Percentiles rank a stretch among this genome's conserved stretches.
Evolutionary conservation across 768 basidiomycete genomes (phyloP).

Genomic region (Boletus reticulatus): DNA sequence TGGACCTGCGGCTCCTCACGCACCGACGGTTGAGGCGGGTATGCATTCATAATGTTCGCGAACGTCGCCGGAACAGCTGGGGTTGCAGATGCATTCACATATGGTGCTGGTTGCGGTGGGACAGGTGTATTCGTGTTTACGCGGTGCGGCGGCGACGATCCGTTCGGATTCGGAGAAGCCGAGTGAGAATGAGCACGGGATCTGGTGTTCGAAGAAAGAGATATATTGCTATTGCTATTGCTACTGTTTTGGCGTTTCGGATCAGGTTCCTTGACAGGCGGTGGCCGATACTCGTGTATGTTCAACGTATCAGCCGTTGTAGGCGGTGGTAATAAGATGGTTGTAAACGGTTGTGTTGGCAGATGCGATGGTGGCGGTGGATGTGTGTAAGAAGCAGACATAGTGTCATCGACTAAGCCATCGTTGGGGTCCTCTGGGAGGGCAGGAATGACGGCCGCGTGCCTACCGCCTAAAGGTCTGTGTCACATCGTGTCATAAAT

Average conservation of each 20-base stretch:
- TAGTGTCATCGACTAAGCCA: slow-evolving; percentile 23
- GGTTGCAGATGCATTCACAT: slow-evolving; percentile 17
- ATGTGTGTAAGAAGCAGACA: slow-evolving; percentile 15
- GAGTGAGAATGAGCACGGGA: slow-evolving; percentile 16
- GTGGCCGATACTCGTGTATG: slow-evolving; percentile 34
- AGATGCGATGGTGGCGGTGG: slow-evolving; percentile 19
- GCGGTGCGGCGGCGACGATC: slow-evolving; percentile 18
- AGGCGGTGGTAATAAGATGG: slow-evolving; percentile 32
- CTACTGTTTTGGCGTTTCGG: slow-evolving; percentile 20
- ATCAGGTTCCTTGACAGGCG: slow-evolving; percentile 17
- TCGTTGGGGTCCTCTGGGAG: slow-evolving; percentile 59
- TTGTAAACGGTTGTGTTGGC: slow-evolving; percentile 27
- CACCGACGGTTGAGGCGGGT: slow-evolving; percentile 37
- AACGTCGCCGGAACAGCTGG: slow-evolving; percentile 51
- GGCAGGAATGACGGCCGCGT: slow-evolving; percentile 79
- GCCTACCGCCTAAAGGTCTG: slow-evolving; percentile 76
- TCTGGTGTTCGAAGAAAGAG: slow-evolving; percentile 13
- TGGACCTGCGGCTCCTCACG: slow-evolving; percentile 25
- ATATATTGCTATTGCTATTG: neutral
- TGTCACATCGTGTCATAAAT: slow-evolving; percentile 33
- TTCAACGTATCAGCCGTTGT: slow-evolving; percentile 25
- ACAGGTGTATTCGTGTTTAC: slow-evolving; percentile 6
- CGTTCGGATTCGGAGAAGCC: slow-evolving; percentile 16
- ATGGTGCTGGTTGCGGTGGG: slow-evolving; percentile 13
- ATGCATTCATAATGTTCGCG: slow-evolving; percentile 73